Evolutionary conservation across 192 early-diverging fungal genomes (phyloP), one percentile per base, ranked within the genome.

Genomic region (Linnemannia exigua): DNA sequence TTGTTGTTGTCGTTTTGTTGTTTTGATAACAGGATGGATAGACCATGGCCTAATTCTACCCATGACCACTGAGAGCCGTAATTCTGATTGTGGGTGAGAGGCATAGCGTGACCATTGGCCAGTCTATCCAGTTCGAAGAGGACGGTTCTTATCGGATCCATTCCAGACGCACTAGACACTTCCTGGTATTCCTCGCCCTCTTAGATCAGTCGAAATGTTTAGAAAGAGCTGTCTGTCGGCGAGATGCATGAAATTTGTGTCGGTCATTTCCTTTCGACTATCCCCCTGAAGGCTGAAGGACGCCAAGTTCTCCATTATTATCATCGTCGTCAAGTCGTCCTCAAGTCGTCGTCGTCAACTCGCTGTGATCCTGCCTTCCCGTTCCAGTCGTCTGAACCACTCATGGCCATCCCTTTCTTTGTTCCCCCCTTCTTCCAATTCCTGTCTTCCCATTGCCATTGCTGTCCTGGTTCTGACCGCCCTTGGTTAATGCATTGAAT

Each of bases 231-330:
- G 20, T n/a, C n/a, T 31, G 25, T 31, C 11, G 28, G 28, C 58
- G 58, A 63, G 11, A 28, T 63, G 58, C 58, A 33, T 63, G 28
- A 63, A 63, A 33, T 63, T 63, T 31, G 58, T 25, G 25, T 63
- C 28, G 58, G 9, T 63, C 25, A 14, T 12, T 44, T 9, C 7
- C 58, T 61, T 28, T 54, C 3, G 25, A 25, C 25, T 25, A 61
- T 61, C 54, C 58, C 58, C 58, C n/a, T n/a, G n/a, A n/a, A n/a
- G n/a, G n/a, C n/a, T 63, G 58, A 63, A 63, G 58, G 58, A 63
- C 58, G 58, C 58, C 58, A 61, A 61, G 12, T 31, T 15, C 58
- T 44, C 41, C 41, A 31, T 9, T 44, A 3, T 3, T 6, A 9
- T 44, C n/a, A 61, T 14, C 7, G 31, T n/a, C 25, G 15, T 28